Evolutionary conservation across 192 early-diverging fungal species (phyloP).

Genomic region (Geranomyces michiganensis): DNA sequence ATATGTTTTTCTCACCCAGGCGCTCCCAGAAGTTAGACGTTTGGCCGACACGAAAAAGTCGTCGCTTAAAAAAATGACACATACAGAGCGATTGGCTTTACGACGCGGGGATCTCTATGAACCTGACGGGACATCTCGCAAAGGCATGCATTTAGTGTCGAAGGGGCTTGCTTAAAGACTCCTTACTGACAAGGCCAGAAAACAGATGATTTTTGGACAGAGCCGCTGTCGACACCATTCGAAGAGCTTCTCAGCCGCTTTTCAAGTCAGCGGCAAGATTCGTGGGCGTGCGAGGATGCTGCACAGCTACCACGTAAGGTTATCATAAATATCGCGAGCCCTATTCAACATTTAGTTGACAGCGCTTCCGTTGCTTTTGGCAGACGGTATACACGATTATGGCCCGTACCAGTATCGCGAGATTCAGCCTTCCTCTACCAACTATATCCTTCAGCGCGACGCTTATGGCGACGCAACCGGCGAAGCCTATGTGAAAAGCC

Average conservation of each 20-base stretch:
- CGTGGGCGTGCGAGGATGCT: neutral
- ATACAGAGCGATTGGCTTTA: slow-evolving; percentile 31
- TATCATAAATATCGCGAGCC: neutral
- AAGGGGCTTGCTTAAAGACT: too few species aligned
- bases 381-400: slow-evolving; percentile 12
- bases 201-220: neutral
- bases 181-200: too few species aligned
- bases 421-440: neutral
- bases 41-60: neutral
- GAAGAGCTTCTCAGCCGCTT: slow-evolving; percentile 45
- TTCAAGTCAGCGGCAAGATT: slow-evolving; percentile 8
- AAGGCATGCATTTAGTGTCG: neutral
- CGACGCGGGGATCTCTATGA: slow-evolving; percentile 14
- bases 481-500: slow-evolving; percentile 62
- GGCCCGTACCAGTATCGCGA: slow-evolving; percentile 50
- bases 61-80: slow-evolving; percentile 30
- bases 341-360: too few species aligned
- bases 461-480: slow-evolving; percentile 61
- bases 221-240: slow-evolving; percentile 18
- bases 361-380: neutral
- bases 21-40: slow-evolving; percentile 1
- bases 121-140: slow-evolving; percentile 26
- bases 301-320: slow-evolving; percentile 30
- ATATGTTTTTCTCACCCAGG: neutral
- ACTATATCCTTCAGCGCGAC: slow-evolving; percentile 2